Evolutionary conservation across 371 early-diverging fungal species (phyloP).

Genomic region (Synchytrium microbalum): DNA sequence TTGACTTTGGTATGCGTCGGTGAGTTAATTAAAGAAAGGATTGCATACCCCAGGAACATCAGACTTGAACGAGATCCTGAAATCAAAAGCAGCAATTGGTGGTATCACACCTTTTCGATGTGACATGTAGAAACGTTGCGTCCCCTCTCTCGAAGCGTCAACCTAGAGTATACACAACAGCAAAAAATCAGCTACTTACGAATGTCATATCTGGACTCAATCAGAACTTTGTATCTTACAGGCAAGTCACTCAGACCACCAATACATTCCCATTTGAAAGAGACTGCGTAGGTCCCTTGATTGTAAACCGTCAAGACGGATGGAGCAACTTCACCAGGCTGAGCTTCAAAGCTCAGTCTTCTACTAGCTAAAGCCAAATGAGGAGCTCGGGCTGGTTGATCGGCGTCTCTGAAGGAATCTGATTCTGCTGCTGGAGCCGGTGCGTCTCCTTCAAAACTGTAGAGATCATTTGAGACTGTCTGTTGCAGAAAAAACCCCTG

Average conservation of each 20-base stretch:
- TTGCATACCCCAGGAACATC: conserved; percentile 31
- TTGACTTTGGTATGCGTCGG: background rate
- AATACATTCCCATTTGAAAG: conserved; percentile 20
- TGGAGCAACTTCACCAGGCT: conserved; percentile 23
- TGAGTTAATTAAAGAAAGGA: background rate
- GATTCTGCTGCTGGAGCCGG: background rate
- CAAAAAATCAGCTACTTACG: no score
- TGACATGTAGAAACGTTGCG: conserved; percentile 35
- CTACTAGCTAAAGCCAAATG: conserved; percentile 20
- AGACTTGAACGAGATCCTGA: conserved; percentile 37
- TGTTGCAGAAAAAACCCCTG: background rate
- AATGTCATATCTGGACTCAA: no score
- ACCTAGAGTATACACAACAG: conserved; percentile 13
- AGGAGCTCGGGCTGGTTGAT: conserved; percentile 5
- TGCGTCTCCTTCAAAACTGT: background rate
- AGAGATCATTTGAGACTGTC: background rate
- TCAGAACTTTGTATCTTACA: conserved; percentile 1
- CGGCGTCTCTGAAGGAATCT: conserved; percentile 9
- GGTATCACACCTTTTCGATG: conserved; percentile 35
- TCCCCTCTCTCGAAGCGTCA: conserved; percentile 20
- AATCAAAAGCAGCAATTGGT: conserved; percentile 41
- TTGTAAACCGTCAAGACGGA: conserved; percentile 40
- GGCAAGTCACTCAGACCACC: background rate
- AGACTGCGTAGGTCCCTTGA: conserved; percentile 16
- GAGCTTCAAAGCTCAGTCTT: conserved; percentile 26